Evolutionary conservation across 2,329 filamentous ascomycete species (phyloP).

Genomic region (Aspergillus quadricinctus): DNA sequence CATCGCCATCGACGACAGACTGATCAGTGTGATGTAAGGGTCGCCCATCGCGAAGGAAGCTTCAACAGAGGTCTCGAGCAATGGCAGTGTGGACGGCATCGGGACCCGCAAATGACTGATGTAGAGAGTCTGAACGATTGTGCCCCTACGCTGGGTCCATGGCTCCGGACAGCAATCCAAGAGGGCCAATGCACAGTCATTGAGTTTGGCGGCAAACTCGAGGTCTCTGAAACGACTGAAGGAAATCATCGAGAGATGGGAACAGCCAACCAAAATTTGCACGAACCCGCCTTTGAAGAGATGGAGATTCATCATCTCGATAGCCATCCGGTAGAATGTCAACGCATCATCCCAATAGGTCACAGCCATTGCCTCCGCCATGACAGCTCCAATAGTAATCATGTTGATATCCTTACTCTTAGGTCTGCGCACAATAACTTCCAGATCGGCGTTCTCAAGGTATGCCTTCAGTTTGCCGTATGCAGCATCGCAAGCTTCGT

Average conservation of each 20-base stretch:
- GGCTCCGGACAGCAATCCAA: slow-evolving; percentile 50
- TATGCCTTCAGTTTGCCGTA: slow-evolving; percentile 62
- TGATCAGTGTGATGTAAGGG: slow-evolving; percentile 54
- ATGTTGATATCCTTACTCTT: slow-evolving; percentile 40
- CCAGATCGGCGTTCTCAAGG: slow-evolving; percentile 55
- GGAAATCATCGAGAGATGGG: slow-evolving; percentile 54
- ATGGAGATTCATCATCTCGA: slow-evolving; percentile 55
- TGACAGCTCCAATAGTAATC: slow-evolving; percentile 49
- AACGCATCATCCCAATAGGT: slow-evolving; percentile 58
- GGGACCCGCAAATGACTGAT: slow-evolving; percentile 57
- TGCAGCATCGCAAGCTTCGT: slow-evolving; percentile 70
- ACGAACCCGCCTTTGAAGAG: slow-evolving; percentile 52
- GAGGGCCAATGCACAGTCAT: slow-evolving; percentile 49
- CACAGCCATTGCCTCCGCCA: slow-evolving; percentile 55
- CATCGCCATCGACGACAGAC: slow-evolving; percentile 55
- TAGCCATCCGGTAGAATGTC: slow-evolving; percentile 56
- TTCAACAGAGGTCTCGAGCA: slow-evolving; percentile 53
- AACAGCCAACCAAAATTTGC: slow-evolving; percentile 56
- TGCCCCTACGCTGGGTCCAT: slow-evolving; percentile 54
- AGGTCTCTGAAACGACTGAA: slow-evolving; percentile 56
- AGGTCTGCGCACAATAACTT: slow-evolving; percentile 35
- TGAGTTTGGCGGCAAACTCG: slow-evolving; percentile 51
- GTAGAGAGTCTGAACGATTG: slow-evolving; percentile 56
- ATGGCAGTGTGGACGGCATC: slow-evolving; percentile 48
- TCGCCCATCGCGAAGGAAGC: slow-evolving; percentile 56